These are phyloP conservation scores for Niveomyces coronatus DNA, from an alignment of 2,329 filamentous ascomycete species.

Conservation along the genomic window DNA sequence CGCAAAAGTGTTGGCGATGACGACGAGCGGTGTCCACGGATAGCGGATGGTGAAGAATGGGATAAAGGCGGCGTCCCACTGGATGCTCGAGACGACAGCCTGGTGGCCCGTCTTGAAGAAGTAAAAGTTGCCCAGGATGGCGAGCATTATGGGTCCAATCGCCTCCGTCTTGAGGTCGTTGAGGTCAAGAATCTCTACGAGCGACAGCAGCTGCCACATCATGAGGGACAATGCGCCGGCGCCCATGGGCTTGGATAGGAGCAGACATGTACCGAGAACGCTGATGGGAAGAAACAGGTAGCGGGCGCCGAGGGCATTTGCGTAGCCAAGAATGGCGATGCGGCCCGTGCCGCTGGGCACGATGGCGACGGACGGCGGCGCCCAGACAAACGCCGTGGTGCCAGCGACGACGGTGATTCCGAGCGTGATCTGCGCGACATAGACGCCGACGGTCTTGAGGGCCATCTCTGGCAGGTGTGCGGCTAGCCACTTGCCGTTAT, in stretches of 20 bases:
- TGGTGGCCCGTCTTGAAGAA: conserved; percentile 98
- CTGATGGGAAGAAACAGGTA: conserved; percentile 79
- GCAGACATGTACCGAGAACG: conserved; percentile 62
- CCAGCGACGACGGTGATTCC: conserved; percentile 75
- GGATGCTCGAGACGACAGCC: conserved; percentile 74
- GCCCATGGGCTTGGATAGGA: conserved; percentile 93
- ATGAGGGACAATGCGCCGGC: conserved; percentile 72
- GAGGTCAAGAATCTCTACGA: conserved; percentile 54
- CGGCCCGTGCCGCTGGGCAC: conserved; percentile 40
- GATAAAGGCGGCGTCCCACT: conserved; percentile 95
- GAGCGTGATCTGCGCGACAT: conserved; percentile 70
- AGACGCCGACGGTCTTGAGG: conserved; percentile 65
- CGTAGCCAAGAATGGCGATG: conserved; percentile 80
- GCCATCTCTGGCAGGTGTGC: conserved; percentile 40
- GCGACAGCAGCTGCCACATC: conserved; percentile 79
- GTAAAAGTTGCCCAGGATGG: conserved; percentile 82
- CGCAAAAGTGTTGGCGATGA: conserved; percentile 79
- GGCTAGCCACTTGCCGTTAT: conserved; percentile 73
- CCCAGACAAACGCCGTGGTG: conserved; percentile 74
- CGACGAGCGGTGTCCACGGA: conserved; percentile 76
- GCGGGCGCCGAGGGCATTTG: conserved; percentile 83
- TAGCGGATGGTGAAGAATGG: conserved; percentile 74
- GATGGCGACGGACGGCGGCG: conserved; percentile 74
- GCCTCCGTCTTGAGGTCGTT: conserved; percentile 52
- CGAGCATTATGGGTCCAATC: conserved; percentile 76